Base-by-base conservation (phyloP, 257 asterid genomes). In the Ajuga chamaepitys region DNA sequence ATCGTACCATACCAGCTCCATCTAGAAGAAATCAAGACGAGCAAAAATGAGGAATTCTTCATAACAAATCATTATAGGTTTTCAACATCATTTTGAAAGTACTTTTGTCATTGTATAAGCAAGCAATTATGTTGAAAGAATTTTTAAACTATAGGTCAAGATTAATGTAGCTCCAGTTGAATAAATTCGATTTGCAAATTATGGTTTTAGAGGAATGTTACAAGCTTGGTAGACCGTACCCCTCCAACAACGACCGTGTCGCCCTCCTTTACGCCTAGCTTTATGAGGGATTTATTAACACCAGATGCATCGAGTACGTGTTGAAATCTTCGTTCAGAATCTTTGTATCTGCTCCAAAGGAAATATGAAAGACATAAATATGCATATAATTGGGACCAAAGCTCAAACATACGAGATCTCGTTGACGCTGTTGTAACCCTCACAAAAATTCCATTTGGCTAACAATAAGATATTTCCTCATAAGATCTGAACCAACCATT, bases 271-370 rank as follows among this genome's bases (percentile, higher is more conserved):
- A 94, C 95, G 1, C 97, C 99, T 40, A 75, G 91, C 77, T 86
- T 94, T 60, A 37, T 58, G 60, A 94, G 97, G 57, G 95, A 77
- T 78, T 89, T 94, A 64, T 83, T 83, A 64, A 90, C 97, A 34
- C 99, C 96, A 58, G 95, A 86, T 40, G 96, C 97, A 73, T 94
- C 97, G 41, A 90, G 82, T 75, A 94, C 96, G 41, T 80, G 86
- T 56, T 94, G 99, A 81, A 94, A 94, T 79, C 97, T 88, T 76
- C 85, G 80, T 7, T 81, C 95, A 0, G 99, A 94, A 64, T 94
- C 97, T 25, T 76, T 44, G 60, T 94, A 94, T 77, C 99, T 93
- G 88, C 59, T 70, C 61, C 66, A 76, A 58, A 26, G 30, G n/a
- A 62, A 73, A 76, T 21, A 42, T 13, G 10, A 50, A 62, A 52